Evolutionary conservation across 1,284 basidiomycete genomes (phyloP), one percentile per base, ranked within the genome.

Genomic region (Ceratobasidium sp.): DNA sequence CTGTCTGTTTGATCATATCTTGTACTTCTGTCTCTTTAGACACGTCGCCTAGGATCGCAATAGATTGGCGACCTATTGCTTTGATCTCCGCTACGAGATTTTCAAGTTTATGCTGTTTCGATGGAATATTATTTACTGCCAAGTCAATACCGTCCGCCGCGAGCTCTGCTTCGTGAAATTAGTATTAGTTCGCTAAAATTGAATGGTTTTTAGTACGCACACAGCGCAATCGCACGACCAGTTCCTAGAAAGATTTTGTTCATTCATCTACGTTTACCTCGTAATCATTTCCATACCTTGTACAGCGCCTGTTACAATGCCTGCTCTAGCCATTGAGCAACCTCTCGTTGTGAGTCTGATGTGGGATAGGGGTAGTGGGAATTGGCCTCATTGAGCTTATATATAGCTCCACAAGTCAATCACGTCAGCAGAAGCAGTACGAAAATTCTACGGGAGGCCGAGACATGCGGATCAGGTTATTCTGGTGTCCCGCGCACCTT

Each of bases 251-350:
- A 31, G 19, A 24, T 8, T n/a, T 44, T 17, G 31, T 41, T 36
- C 14, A 56, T 17, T 24, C n/a, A 8, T n/a, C 14, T 57, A 33
- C 14, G 27, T 29, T 17, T 33, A 14, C n/a, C n/a, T n/a, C n/a
- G n/a, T n/a, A 41, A 41, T 4, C 4, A 41, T 4, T 11, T n/a
- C 27, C 9, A 6, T 24, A 50, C 85, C 85, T 78, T 84, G 84
- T 2, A 81, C 83, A 6, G 81, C 83, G 27, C 85, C 84, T 0
- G 84, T 86, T 53, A 85, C 79, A 79, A 85, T 82, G 9, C 84
- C 84, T 29, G 72, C 75, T 64, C 63, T 50, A 41, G 51, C 24
- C 50, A 67, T 67, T 31, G 14, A 11, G 33, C 19, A 24, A 17
- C 7, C 7, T 51, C 6, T 11, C 4, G 36, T 41, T 4, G 19